Evolutionary conservation across 2,329 filamentous ascomycete genomes (phyloP).

Genomic region (Calonectria pseudoreteaudii): DNA sequence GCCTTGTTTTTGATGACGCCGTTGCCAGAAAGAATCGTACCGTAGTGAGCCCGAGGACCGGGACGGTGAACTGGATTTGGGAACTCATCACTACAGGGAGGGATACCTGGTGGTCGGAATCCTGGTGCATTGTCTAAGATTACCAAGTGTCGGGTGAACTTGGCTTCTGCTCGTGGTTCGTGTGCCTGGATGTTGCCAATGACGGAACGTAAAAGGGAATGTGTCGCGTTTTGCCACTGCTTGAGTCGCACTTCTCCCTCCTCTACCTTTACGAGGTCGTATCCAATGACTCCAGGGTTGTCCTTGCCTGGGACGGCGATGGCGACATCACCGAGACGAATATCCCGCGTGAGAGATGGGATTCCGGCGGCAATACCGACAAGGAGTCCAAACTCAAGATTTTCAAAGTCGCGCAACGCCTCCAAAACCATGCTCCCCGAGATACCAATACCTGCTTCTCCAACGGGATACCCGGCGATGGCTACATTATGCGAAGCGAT

Average conservation of each 20-base stretch:
- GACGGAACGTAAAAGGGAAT: constrained; percentile 7
- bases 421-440: constrained; percentile 11
- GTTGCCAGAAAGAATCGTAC: constrained; percentile 7
- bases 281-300: constrained; percentile 5
- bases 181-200: constrained; percentile 1
- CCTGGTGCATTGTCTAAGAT: background rate
- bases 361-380: constrained; percentile 10
- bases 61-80: background rate
- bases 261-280: constrained; percentile 5
- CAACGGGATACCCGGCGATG: constrained; percentile 7
- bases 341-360: background rate
- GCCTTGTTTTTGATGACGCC: background rate
- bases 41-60: background rate
- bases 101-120: background rate
- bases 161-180: background rate
- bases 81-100: background rate
- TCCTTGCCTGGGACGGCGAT: background rate
- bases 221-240: constrained; percentile 10
- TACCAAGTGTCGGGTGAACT: constrained; percentile 8
- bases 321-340: constrained; percentile 11
- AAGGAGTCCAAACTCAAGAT: background rate
- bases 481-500: constrained; percentile 11
- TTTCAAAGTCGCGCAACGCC: background rate
- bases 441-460: constrained; percentile 1
- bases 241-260: constrained; percentile 2